phyloP scores from a whole-genome alignment of 345 rosid genomes.

The Hirschfeldia incana region DNA sequence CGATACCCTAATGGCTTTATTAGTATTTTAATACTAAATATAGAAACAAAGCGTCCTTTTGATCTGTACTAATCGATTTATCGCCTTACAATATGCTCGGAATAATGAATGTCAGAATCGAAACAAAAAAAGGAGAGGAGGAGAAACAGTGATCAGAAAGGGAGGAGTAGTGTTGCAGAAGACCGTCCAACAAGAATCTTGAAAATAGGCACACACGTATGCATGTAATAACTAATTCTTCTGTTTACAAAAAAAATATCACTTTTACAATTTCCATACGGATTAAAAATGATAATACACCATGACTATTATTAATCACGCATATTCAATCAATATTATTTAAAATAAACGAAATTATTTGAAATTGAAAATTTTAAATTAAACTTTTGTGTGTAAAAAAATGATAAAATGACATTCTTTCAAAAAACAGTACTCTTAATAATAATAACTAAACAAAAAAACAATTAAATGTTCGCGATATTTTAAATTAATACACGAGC shows the following conservation, averaged over 20 bases:
- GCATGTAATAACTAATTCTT: neutral
- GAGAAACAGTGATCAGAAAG: slow-evolving; percentile 34
- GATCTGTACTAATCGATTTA: slow-evolving; percentile 14
- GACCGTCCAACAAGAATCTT: slow-evolving; percentile 33
- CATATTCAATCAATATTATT: too few relatives aligned
- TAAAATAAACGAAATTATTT: too few relatives aligned
- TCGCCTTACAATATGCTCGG: neutral
- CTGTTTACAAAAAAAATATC: too few relatives aligned
- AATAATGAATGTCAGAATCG: slow-evolving; percentile 18
- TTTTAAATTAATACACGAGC: too few relatives aligned
- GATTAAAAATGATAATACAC: too few relatives aligned
- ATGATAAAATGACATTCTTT: too few relatives aligned
- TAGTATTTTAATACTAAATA: neutral
- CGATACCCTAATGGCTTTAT: neutral
- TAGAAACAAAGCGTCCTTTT: slow-evolving; percentile 17
- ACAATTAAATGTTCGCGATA: neutral
- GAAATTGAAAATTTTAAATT: too few relatives aligned
- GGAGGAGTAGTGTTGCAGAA: slow-evolving; percentile 2
- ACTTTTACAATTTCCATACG: too few relatives aligned
- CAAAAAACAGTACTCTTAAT: too few relatives aligned
- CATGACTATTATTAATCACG: too few relatives aligned
- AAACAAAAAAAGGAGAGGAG: slow-evolving; percentile 28
- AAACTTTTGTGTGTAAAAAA: too few relatives aligned
- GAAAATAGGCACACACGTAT: slow-evolving; percentile 5
- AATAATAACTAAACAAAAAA: neutral